phyloP scores from a whole-genome alignment of 1,139 yeast species.

The Saccharomyces hybrid region DNA sequence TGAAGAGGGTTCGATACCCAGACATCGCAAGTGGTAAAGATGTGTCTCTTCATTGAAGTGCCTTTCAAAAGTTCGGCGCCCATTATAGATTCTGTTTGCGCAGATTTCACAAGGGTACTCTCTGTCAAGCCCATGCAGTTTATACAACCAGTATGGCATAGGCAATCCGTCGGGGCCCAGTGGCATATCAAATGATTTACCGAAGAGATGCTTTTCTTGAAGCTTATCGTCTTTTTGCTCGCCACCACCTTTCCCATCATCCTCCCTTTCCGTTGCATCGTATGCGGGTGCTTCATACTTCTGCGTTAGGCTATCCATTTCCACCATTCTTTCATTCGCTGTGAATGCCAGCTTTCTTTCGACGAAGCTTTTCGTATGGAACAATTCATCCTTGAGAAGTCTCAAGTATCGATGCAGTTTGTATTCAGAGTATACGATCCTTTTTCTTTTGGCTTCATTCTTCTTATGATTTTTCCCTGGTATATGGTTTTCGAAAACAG shows the following conservation, averaged over 20 bases:
- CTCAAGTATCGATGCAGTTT: constrained; percentile 18
- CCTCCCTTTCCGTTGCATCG: constrained; percentile 21
- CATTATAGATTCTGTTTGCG: constrained; percentile 67
- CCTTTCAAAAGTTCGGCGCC: constrained; percentile 60
- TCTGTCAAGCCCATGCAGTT: constrained; percentile 75
- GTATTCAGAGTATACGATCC: constrained; percentile 19
- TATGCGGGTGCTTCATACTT: constrained; percentile 30
- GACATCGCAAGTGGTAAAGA: constrained; percentile 59
- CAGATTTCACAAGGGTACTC: constrained; percentile 80
- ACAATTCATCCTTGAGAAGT: constrained; percentile 14
- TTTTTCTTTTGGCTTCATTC: constrained; percentile 30
- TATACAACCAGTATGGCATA: constrained; percentile 89
- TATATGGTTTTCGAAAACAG: constrained; percentile 66
- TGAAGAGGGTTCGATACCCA: constrained; percentile 55
- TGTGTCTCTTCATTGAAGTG: constrained; percentile 72
- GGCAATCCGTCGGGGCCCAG: constrained; percentile 86
- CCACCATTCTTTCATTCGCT: constrained; percentile 32
- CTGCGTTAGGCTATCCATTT: constrained; percentile 52
- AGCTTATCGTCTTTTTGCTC: constrained; percentile 18
- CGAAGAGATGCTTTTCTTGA: constrained; percentile 22
- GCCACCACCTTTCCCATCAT: constrained; percentile 17
- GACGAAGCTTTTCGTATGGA: constrained; percentile 50
- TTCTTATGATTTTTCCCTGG: constrained; percentile 70
- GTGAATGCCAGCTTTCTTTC: constrained; percentile 67
- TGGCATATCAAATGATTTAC: constrained; percentile 56